A percentile compares a stretch with the other conserved stretches of the same genome.
phyloP scores from a whole-genome alignment of 2,329 filamentous ascomycete species.

The Talaromyces sp. region DNA sequence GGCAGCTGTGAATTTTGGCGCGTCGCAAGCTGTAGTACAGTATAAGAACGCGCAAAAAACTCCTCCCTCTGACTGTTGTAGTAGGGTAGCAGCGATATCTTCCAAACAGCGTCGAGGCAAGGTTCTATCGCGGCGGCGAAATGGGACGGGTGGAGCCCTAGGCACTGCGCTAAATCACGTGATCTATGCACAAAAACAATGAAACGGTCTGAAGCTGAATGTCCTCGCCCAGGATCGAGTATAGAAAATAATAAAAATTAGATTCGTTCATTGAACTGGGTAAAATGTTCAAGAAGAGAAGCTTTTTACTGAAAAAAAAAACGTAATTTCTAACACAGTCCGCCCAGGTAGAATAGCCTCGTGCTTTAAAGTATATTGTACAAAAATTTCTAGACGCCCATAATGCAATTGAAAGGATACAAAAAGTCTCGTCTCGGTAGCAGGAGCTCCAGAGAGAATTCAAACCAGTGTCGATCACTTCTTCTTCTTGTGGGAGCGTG shows the following conservation, averaged over 20 bases:
- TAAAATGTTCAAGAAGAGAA: neutral
- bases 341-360: neutral
- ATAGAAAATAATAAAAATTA: neutral
- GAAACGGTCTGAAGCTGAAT: neutral
- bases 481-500: constrained; percentile 23
- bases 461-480: constrained; percentile 13
- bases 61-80: neutral
- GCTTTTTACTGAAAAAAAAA: neutral
- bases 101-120: neutral
- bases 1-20: neutral
- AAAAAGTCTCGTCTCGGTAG: neutral
- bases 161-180: neutral
- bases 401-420: neutral
- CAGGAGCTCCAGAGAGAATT: too few species aligned
- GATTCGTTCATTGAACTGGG: neutral
- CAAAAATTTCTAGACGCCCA: neutral
- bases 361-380: neutral
- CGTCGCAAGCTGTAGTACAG: neutral
- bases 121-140: neutral
- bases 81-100: neutral
- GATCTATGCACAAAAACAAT: neutral
- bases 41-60: neutral
- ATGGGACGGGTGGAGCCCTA: neutral
- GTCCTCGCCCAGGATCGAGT: neutral
- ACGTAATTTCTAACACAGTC: neutral